Conservation (phyloP, 768 basidiomycete species). For the Candolleomyces aberdarensis region DNA sequence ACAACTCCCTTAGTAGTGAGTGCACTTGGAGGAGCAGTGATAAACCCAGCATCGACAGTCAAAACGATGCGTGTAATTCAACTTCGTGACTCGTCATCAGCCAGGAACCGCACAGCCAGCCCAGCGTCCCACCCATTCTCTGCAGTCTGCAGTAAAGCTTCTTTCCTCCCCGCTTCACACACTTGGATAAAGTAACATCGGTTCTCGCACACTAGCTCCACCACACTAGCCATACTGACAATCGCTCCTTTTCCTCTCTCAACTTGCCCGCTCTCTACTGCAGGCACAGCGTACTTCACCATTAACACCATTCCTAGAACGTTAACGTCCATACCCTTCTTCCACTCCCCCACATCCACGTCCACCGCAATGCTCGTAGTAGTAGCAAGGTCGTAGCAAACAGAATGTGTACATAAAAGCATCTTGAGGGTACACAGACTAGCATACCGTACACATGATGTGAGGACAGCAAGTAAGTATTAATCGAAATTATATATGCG, state of each 20-base stretch:
- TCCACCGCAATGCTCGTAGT: slow-evolving; percentile 32
- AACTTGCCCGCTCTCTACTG: slow-evolving; percentile 12
- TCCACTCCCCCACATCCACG: slow-evolving; percentile 33
- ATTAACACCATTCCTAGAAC: slow-evolving; percentile 44
- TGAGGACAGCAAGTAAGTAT: too few species aligned
- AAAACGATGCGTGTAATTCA: slow-evolving; percentile 41
- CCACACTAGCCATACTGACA: slow-evolving; percentile 38
- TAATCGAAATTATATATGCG: too few species aligned
- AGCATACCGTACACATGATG: too few species aligned
- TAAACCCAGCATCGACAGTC: slow-evolving; percentile 40
- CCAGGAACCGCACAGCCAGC: slow-evolving; percentile 36
- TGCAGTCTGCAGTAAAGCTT: slow-evolving; percentile 37
- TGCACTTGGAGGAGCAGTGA: slow-evolving; percentile 24
- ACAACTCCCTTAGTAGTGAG: background rate
- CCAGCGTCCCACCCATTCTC: slow-evolving; percentile 44
- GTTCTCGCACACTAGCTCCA: slow-evolving; percentile 36
- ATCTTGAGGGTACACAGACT: too few species aligned
- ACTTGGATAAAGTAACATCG: slow-evolving; percentile 39
- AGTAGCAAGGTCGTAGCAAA: too few species aligned
- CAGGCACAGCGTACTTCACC: slow-evolving; percentile 41
- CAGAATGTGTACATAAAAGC: too few species aligned
- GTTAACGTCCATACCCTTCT: slow-evolving; percentile 33
- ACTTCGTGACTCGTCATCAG: slow-evolving; percentile 38
- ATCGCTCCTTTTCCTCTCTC: slow-evolving; percentile 33
- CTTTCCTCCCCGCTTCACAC: slow-evolving; percentile 32